Conservation (phyloP, 371 early-diverging fungal species). For the Batkoa obscura region DNA sequence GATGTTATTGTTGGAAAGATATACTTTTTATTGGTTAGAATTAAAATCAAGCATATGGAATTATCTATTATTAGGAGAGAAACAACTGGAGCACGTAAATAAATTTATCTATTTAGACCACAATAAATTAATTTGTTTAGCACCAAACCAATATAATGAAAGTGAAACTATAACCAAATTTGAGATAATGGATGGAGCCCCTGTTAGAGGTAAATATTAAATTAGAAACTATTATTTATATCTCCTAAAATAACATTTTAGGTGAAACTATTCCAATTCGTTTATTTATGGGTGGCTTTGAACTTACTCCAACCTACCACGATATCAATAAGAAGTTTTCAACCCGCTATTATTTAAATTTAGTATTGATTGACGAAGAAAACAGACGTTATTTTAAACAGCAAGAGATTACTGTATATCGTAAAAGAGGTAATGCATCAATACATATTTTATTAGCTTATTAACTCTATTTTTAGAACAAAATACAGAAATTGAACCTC, state of each 20-base stretch:
- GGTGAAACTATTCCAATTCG: constrained; percentile 92
- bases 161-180: constrained; percentile 95
- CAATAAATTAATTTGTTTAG: constrained; percentile 10
- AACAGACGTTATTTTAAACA: constrained; percentile 94
- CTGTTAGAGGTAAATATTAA: constrained; percentile 45
- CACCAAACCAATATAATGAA: constrained; percentile 92
- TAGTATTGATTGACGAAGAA: constrained; percentile 94
- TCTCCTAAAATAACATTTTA: background rate
- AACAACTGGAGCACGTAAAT: constrained; percentile 58
- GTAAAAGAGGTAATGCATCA: constrained; percentile 19
- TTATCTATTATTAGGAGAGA: constrained; percentile 94
- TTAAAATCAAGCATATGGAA: constrained; percentile 98
- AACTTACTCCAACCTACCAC: constrained; percentile 77
- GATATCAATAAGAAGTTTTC: constrained; percentile 91
- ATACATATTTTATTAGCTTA: background rate
- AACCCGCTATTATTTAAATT: constrained; percentile 86
- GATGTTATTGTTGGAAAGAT: constrained; percentile 98
- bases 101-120: background rate
- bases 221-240: background rate
- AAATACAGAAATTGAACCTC: background rate
- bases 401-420: constrained; percentile 82
- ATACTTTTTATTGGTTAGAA: constrained; percentile 94
- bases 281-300: constrained; percentile 88
- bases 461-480: background rate
- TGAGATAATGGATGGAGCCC: constrained; percentile 98